Percentiles rank a stretch among this genome's conserved stretches.
These are phyloP conservation scores for Vicia faba DNA, from an alignment of 306 rosid species.

Conservation along the genomic window DNA sequence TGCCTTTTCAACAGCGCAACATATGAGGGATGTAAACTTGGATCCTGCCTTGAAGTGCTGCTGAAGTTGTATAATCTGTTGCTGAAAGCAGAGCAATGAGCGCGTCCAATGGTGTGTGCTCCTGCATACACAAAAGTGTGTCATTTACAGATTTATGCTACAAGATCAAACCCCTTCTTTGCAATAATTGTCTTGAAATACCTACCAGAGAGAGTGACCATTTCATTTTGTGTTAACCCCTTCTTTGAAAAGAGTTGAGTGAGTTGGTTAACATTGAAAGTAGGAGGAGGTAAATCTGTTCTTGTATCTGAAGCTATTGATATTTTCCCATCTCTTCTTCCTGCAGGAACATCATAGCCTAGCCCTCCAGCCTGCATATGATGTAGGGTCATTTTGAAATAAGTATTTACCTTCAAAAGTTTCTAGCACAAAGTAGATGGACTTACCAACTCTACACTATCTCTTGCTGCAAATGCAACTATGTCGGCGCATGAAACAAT, in stretches of 20 bases:
- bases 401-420: background rate
- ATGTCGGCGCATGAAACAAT: constrained; percentile 77
- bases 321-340: constrained; percentile 79
- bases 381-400: constrained; percentile 18
- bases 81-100: constrained; percentile 65
- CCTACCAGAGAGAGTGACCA: constrained; percentile 76
- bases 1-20: constrained; percentile 54
- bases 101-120: constrained; percentile 74
- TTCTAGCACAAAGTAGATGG: constrained; percentile 14
- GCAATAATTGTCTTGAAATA: constrained; percentile 3
- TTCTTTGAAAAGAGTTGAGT: constrained; percentile 55
- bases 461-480: constrained; percentile 82
- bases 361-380: constrained; percentile 58
- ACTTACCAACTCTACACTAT: constrained; percentile 64
- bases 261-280: constrained; percentile 60
- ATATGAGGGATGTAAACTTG: constrained; percentile 58
- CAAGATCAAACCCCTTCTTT: background rate
- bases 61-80: constrained; percentile 68
- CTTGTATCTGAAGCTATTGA: constrained; percentile 61
- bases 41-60: constrained; percentile 55
- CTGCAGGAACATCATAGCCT: constrained; percentile 75
- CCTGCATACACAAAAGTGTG: constrained; percentile 44
- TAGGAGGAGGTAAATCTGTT: constrained; percentile 61
- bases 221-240: constrained; percentile 76
- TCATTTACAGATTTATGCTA: background rate